Evolutionary conservation across 352 stramenopile genomes (phyloP), one percentile per base, ranked within the genome.

Genomic region (Pythium rishiriense): DNA sequence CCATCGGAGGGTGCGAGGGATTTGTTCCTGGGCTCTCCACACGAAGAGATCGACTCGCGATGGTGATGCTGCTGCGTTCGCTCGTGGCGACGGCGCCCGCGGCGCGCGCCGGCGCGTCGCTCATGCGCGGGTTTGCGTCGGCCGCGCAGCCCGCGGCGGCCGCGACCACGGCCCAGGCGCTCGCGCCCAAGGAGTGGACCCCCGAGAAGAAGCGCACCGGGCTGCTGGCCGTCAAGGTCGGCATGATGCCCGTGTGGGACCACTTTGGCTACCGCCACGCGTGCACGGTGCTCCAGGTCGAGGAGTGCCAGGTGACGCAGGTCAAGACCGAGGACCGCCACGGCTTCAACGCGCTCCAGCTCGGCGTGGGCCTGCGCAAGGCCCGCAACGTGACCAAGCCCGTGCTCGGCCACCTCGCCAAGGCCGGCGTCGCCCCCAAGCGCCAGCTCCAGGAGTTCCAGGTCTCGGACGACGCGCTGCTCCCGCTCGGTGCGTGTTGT

Each of bases 171-270:
- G 28, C 31, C 9, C 22, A 56, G n/a, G 55, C 67, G 54, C 65
- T 73, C 58, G 43, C 55, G 26, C 47, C 49, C 26, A 80, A 78
- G 50, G 72, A 74, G 19, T 93, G 83, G 85, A 74, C 74, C 51
- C 76, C 76, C 12, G 85, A 92, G 69, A 92, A 94, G 68, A 94
- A 94, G 75, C 85, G 91, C 66, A 94, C 87, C 58, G 91, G 91
- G 5, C 69, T 97, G 53, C 67, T 98, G 46, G 93, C 91, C 46
- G 80, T 99, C 68, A 99, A 99, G 81, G 83, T 99, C 39, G 98
- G 98, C n/a, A 99, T 99, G 94, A 97, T 99, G 80, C 92, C 94
- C 12, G 80, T 99, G 33, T 99, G 97, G 91, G 98, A 99, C 82
- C 84, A 95, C 63, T 99, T 96, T 84, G 98, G 98, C 6, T 91